These are phyloP conservation scores for Beta vulgaris DNA, from an alignment of 148 eudicot species.

Conservation along the genomic window DNA sequence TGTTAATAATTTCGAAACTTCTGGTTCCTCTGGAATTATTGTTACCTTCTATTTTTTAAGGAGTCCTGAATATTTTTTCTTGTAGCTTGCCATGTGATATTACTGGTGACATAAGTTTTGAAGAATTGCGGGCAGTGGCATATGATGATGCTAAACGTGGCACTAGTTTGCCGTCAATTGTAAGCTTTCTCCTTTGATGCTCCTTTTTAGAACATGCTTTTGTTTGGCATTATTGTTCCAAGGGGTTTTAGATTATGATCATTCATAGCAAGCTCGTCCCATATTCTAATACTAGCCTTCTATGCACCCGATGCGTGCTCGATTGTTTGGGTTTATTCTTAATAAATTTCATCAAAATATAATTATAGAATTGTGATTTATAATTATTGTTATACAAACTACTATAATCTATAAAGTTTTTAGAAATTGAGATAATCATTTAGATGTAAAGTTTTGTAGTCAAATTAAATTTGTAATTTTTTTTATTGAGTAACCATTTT, in stretches of 20 bases:
- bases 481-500: no score
- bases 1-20: neutral
- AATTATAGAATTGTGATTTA: no score
- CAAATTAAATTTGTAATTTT: no score
- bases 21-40: neutral
- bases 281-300: neutral
- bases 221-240: neutral
- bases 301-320: no score
- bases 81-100: constrained; percentile 91
- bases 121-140: constrained; percentile 86
- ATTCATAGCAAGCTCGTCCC: neutral
- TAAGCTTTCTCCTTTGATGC: constrained; percentile 36
- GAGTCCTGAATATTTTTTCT: no score
- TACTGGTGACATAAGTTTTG: constrained; percentile 76
- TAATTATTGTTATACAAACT: no score
- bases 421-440: no score
- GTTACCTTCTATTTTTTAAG: neutral
- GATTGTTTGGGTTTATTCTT: no score
- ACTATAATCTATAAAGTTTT: no score
- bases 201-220: neutral
- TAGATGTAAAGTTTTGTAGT: no score
- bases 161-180: constrained; percentile 67
- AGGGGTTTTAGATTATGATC: neutral
- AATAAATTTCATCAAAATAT: no score
- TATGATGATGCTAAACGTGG: constrained; percentile 85